These are phyloP conservation scores for Phytopythium litorale DNA, from an alignment of 352 stramenopile species.

Conservation along the genomic window DNA sequence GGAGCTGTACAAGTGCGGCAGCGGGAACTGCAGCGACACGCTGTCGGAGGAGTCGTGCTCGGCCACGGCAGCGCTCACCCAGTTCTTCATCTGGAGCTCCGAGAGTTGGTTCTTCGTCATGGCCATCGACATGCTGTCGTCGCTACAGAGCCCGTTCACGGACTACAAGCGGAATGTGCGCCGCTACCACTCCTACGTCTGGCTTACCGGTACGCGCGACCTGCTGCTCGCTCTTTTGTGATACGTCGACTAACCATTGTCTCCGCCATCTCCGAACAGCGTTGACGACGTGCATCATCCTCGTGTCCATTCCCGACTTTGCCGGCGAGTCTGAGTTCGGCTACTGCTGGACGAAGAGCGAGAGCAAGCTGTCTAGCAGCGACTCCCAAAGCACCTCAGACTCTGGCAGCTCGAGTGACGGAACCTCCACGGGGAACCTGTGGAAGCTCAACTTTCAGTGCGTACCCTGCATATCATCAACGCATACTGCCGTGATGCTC, in stretches of 20 bases:
- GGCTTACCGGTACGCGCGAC: slow-evolving; percentile 47
- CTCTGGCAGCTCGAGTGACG: slow-evolving; percentile 10
- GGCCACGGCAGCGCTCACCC: slow-evolving; percentile 65
- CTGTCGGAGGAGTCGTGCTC: slow-evolving; percentile 50
- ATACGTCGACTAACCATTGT: background rate
- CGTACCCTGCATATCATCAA: slow-evolving; percentile 6
- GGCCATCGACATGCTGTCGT: slow-evolving; percentile 85
- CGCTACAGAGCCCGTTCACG: slow-evolving; percentile 83
- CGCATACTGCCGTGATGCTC: slow-evolving; percentile 1
- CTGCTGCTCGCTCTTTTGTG: background rate
- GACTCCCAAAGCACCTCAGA: background rate
- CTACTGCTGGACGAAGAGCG: slow-evolving; percentile 81
- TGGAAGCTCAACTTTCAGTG: slow-evolving; percentile 87
- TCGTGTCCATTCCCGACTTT: slow-evolving; percentile 72
- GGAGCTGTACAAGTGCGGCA: slow-evolving; percentile 78
- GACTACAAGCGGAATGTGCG: slow-evolving; percentile 86
- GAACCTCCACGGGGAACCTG: slow-evolving; percentile 41
- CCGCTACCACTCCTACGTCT: slow-evolving; percentile 82
- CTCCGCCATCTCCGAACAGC: slow-evolving; percentile 20
- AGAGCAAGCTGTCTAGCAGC: slow-evolving; percentile 38
- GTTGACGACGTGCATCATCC: slow-evolving; percentile 58
- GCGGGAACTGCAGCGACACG: slow-evolving; percentile 25
- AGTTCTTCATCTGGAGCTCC: slow-evolving; percentile 86
- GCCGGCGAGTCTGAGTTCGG: slow-evolving; percentile 75
- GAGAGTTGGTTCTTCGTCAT: slow-evolving; percentile 90